Evolutionary conservation across 306 rosid species (phyloP).

Genomic region (Inga laurina): DNA sequence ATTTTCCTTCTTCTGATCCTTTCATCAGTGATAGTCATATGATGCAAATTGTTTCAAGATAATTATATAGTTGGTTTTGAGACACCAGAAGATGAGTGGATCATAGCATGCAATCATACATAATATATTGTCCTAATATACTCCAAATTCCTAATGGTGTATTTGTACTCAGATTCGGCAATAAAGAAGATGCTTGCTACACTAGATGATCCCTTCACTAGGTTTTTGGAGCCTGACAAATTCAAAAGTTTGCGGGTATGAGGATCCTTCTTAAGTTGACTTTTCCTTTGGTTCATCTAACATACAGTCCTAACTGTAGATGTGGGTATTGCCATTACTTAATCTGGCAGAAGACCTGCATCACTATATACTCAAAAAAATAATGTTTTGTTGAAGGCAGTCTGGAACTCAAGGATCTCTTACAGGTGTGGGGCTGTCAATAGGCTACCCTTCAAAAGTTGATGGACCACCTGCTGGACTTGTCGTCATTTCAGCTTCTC

Average conservation of each 20-base stretch:
- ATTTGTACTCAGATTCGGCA: conserved; percentile 63
- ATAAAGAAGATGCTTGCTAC: conserved; percentile 98
- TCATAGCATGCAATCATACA: conserved; percentile 18
- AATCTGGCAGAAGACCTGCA: conserved; percentile 23
- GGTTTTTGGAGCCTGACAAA: conserved; percentile 92
- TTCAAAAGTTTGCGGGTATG: conserved; percentile 87
- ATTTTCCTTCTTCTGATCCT: neutral
- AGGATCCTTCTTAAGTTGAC: conserved; percentile 31
- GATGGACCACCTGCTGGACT: conserved; percentile 72
- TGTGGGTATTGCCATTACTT: conserved; percentile 12
- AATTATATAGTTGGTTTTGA: conserved; percentile 16
- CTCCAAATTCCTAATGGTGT: conserved; percentile 28
- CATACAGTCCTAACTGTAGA: conserved; percentile 1
- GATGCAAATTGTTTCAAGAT: conserved; percentile 4
- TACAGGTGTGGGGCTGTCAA: conserved; percentile 94
- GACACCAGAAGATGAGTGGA: conserved; percentile 16
- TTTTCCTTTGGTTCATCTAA: conserved; percentile 32
- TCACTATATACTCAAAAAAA: conserved; percentile 29
- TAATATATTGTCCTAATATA: conserved; percentile 20
- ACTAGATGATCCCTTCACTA: conserved; percentile 88
- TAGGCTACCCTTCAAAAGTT: conserved; percentile 75
- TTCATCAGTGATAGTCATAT: conserved; percentile 3
- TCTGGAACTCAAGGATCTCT: conserved; percentile 94
- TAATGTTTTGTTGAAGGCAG: conserved; percentile 82
- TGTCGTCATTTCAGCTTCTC: conserved; percentile 81